These are phyloP conservation scores for Suhomyces yuchorum DNA, from an alignment of 1,139 yeast genomes.

Conservation along the genomic window DNA sequence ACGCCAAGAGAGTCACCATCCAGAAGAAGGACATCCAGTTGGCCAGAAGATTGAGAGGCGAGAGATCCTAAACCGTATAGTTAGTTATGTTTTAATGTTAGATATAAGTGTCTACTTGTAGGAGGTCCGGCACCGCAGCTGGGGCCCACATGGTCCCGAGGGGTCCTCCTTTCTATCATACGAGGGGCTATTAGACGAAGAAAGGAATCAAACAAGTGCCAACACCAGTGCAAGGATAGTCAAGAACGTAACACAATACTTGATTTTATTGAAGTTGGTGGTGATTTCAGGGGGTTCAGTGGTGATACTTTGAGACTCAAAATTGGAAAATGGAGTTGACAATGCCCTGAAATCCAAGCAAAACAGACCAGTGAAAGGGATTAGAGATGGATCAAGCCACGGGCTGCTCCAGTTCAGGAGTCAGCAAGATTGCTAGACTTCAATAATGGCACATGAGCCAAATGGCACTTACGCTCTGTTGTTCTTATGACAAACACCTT, in stretches of 20 bases:
- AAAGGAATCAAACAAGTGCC: not conserved
- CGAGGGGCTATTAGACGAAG: too few relatives aligned
- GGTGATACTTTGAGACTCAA: not conserved
- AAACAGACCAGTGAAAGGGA: too few relatives aligned
- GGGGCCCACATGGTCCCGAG: not conserved
- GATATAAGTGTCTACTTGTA: not conserved
- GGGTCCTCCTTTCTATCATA: not conserved
- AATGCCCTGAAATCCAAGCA: too few relatives aligned
- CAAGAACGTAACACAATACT: too few relatives aligned
- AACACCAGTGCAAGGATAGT: not conserved
- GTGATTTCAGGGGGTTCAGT: not conserved
- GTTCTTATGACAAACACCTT: too few relatives aligned
- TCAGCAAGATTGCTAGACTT: too few relatives aligned
- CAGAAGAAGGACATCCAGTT: conserved; percentile 57
- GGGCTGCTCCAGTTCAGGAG: too few relatives aligned
- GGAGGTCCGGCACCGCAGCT: not conserved
- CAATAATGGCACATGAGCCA: too few relatives aligned
- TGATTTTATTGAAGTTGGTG: not conserved
- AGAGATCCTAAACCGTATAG: conserved; percentile 38
- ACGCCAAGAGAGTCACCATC: conserved; percentile 56
- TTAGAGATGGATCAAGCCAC: too few relatives aligned
- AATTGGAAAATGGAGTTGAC: too few relatives aligned
- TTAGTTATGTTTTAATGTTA: conserved; percentile 8
- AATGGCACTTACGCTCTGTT: too few relatives aligned
- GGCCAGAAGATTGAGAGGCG: conserved; percentile 58